Conservation (phyloP, 306 rosid species). For the Adenanthera pavonina region DNA sequence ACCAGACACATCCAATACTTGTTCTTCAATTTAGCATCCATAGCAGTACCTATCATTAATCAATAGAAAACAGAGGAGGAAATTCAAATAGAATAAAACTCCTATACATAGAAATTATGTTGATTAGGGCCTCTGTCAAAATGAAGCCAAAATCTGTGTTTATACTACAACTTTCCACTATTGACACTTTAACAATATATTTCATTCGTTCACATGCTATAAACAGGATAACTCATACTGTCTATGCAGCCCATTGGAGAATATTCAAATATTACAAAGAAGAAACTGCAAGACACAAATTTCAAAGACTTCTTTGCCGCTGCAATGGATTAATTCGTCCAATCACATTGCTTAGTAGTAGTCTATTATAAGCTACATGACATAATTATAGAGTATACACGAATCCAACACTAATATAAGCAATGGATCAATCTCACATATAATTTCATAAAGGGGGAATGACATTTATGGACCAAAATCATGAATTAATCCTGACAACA, state of each 20-base stretch:
- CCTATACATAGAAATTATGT: constrained; percentile 6
- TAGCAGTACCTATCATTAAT: constrained; percentile 9
- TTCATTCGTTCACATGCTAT: constrained; percentile 6
- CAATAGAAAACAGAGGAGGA: not conserved
- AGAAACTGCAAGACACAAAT: constrained; percentile 1
- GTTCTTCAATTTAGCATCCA: constrained; percentile 15
- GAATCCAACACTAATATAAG: constrained; percentile 5
- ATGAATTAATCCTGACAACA: no score
- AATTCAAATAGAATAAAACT: constrained; percentile 8
- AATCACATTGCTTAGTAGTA: constrained; percentile 4
- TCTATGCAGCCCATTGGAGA: not conserved
- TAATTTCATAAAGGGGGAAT: not conserved
- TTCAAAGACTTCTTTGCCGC: not conserved
- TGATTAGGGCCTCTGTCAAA: constrained; percentile 10
- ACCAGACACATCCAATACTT: not conserved
- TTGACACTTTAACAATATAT: not conserved
- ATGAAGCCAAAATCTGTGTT: constrained; percentile 2
- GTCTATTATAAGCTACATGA: constrained; percentile 6
- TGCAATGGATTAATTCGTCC: constrained; percentile 1
- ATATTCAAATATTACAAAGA: not conserved
- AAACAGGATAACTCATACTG: constrained; percentile 6
- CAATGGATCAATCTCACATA: not conserved
- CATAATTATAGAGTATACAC: not conserved
- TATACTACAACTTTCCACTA: constrained; percentile 20
- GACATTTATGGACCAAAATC: no score